Base-by-base conservation (phyloP, 2,329 filamentous ascomycete species). In the Emergomyces pasteurianus region DNA sequence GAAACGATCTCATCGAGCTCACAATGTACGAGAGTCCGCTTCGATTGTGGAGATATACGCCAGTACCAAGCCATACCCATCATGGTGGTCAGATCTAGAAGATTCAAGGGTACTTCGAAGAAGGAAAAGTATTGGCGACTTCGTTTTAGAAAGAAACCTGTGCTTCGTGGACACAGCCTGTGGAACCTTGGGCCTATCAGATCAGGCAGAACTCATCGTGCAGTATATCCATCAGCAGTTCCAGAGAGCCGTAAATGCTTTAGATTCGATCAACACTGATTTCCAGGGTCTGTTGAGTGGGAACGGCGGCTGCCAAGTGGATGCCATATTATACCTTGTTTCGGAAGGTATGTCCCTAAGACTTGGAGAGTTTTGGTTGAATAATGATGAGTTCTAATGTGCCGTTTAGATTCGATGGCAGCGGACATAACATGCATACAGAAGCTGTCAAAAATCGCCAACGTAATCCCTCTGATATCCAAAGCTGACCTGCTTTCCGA, bases 151-250 rank as follows among this genome's bases (percentile, higher is more conserved):
- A 70, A 84, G 92, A 36, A 99, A 99, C 70, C 76, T 99, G 5
- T 96, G 90, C 73, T 96, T 99, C 70, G 86, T 96, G 61, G 92
- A 97, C 75, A 92, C 89, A 1, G 84, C 87, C 65, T 80, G 79
- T 53, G 78, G 77, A 53, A 82, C 81, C 43, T 80, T 85, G 58
- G 80, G 83, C 64, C 65, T 65, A 46, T 59, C 65, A 67, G 83
- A 83, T 65, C 79, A 77, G 58, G 84, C 85, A 57, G 81, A 83
- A 46, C 78, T 79, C 7, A 82, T 88, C 46, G 74, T 87, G 16
- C 79, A 86, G 61, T 95, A 95, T 70, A 81, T 95, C 38, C 86
- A 91, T 72, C 83, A 82, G 53, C 83, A 86, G 64, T 75, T 92
- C 18, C 79, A 81, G 61, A 84, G 84, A 64, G 84, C 85, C 47